Evolutionary conservation across 495 filamentous ascomycete species (phyloP), one percentile per base, ranked within the genome.

Genomic region (Hypoxylon fuscum): DNA sequence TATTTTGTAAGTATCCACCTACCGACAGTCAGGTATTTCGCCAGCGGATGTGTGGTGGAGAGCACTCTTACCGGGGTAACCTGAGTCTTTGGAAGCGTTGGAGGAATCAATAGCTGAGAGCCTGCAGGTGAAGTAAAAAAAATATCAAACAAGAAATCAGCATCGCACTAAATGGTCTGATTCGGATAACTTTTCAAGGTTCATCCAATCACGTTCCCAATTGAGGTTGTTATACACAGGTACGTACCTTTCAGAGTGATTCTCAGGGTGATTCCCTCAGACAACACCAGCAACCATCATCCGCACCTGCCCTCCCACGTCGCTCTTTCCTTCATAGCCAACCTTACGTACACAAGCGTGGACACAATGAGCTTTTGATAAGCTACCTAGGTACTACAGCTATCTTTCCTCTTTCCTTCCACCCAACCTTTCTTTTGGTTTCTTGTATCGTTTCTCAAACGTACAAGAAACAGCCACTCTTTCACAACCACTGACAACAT

Each of bases 281-380:
- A 27, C 25, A 8, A 27, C 25, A 27, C 25, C 25, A 27, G 25
- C 8, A 8, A n/a, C n/a, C n/a, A n/a, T n/a, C n/a, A n/a, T n/a
- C 43, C 29, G 43, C 46, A 57, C 52, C 34, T 57, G 2, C 53
- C 53, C 29, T 63, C 53, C 38, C 20, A 31, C 60, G 41, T 14
- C 15, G 21, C 8, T 3, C 25, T 8, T 27, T 3, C 25, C 25
- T 27, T 27, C 25, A 3, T 27, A 4, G 4, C 25, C 25, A 27
- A 27, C 25, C 25, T 8, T 27, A 3, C 8, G 8, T 27, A 8
- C 8, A 27, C 25, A 27, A 4, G 8, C 25, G 8, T 4, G 8
- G 25, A 8, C 8, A 4, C 25, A 4, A 4, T 27, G n/a, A n/a
- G n/a, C n/a, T 27, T 27, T 27, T 27, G 25, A 27, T 3, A 40